These are phyloP conservation scores for Aspergillus neotritici DNA, from an alignment of 2,329 filamentous ascomycete species.

Conservation along the genomic window DNA sequence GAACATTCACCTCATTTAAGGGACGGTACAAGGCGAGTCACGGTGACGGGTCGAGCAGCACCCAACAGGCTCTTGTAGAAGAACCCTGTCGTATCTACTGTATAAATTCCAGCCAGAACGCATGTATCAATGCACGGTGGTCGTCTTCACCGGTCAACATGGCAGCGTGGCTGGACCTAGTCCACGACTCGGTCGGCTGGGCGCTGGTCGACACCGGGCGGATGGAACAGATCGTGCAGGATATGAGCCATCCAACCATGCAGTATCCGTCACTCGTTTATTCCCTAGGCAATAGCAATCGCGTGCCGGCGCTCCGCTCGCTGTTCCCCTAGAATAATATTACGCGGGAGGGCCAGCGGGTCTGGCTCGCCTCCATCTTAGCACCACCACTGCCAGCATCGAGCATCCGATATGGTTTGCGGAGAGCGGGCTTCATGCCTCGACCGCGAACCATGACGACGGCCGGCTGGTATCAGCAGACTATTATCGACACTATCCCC, in stretches of 20 bases:
- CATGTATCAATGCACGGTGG: not conserved
- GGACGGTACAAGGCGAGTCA: too few species aligned
- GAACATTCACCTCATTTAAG: too few species aligned
- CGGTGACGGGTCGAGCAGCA: too few species aligned
- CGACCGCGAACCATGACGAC: not conserved
- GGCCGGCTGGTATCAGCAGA: too few species aligned
- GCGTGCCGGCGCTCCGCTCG: slow-evolving; percentile 9
- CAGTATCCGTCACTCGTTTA: slow-evolving; percentile 11
- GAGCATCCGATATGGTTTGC: slow-evolving; percentile 12
- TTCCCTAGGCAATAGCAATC: slow-evolving; percentile 13
- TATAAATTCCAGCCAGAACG: not conserved
- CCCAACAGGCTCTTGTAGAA: too few species aligned
- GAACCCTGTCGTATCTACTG: not conserved
- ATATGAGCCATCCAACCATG: slow-evolving; percentile 7
- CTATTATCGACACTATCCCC: slow-evolving; percentile 3
- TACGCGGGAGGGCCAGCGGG: slow-evolving; percentile 7
- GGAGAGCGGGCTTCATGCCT: slow-evolving; percentile 5
- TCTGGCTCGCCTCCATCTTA: slow-evolving; percentile 10
- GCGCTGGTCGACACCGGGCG: slow-evolving; percentile 11
- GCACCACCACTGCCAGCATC: slow-evolving; percentile 5
- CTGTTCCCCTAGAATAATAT: slow-evolving; percentile 15
- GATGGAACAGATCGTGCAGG: slow-evolving; percentile 8
- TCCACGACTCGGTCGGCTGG: slow-evolving; percentile 7
- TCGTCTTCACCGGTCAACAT: slow-evolving; percentile 2
- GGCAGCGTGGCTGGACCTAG: slow-evolving; percentile 13